Evolutionary conservation across 441 rosid species (phyloP).

Genomic region (Pelargonium fulgidum): DNA sequence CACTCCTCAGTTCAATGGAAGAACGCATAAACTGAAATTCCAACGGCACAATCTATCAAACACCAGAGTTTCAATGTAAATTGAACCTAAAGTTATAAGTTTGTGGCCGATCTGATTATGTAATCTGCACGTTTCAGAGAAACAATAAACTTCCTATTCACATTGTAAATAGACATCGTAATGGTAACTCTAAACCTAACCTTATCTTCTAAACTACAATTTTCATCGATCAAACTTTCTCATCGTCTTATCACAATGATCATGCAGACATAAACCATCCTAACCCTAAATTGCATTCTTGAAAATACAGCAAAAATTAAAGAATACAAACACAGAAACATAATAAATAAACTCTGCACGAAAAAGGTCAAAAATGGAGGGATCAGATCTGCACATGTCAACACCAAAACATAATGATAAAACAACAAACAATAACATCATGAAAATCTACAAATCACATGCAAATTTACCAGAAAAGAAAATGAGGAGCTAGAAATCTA

Average conservation of each 20-base stretch:
- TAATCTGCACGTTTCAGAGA: background rate
- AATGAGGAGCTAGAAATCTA: too few relatives aligned
- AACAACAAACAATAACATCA: background rate
- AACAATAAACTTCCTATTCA: background rate
- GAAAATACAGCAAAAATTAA: background rate
- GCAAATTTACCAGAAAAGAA: too few relatives aligned
- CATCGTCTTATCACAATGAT: too few relatives aligned
- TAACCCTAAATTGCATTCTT: background rate
- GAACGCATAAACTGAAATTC: too few relatives aligned
- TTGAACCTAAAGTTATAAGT: too few relatives aligned
- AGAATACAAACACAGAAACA: background rate
- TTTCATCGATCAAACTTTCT: background rate
- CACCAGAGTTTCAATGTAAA: too few relatives aligned
- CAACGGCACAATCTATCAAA: too few relatives aligned
- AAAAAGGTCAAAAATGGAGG: background rate
- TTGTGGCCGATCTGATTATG: too few relatives aligned
- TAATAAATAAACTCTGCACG: background rate
- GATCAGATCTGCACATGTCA: constrained; percentile 4
- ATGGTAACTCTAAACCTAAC: constrained; percentile 3
- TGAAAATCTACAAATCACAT: too few relatives aligned
- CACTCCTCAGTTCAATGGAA: too few relatives aligned
- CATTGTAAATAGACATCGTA: background rate
- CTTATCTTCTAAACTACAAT: constrained; percentile 4
- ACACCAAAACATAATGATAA: background rate
- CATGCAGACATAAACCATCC: background rate